Evolutionary conservation across 2,329 filamentous ascomycete species (phyloP).

Genomic region (Scedosporium apiospermum): DNA sequence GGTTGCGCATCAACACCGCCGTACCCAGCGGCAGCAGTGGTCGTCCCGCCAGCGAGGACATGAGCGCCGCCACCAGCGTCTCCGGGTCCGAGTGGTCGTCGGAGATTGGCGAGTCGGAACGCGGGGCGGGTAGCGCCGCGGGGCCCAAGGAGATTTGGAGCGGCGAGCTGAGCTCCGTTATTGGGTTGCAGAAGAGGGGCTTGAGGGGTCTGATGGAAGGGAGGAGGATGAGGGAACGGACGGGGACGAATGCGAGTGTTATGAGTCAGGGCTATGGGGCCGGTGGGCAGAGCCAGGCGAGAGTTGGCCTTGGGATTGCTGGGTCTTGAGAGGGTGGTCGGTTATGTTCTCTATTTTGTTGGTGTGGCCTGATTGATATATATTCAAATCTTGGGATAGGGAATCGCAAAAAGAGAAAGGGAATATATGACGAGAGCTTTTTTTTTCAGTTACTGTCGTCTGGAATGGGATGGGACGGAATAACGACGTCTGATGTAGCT

Average conservation of each 20-base stretch:
- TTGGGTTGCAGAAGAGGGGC: constrained; percentile 90
- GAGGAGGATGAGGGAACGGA: constrained; percentile 69
- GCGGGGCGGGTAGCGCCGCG: constrained; percentile 20
- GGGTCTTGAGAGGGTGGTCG: constrained; percentile 23
- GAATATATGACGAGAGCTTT: not conserved
- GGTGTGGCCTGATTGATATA: not conserved
- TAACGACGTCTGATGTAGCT: not conserved
- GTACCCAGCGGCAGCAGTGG: constrained; percentile 20
- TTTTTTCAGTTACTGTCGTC: not conserved
- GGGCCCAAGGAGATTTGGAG: constrained; percentile 61
- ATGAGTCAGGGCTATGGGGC: constrained; percentile 20
- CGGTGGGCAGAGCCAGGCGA: constrained; percentile 16
- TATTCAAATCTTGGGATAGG: not conserved
- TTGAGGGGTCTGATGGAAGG: constrained; percentile 92
- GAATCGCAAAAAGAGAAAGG: not conserved
- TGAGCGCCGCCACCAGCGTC: constrained; percentile 39
- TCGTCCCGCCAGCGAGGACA: constrained; percentile 35
- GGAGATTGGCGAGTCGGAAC: constrained; percentile 39
- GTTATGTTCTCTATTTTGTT: not conserved
- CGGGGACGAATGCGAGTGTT: constrained; percentile 28
- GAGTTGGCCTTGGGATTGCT: constrained; percentile 40
- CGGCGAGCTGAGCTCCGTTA: constrained; percentile 76
- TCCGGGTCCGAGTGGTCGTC: constrained; percentile 49
- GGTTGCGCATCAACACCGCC: constrained; percentile 39
- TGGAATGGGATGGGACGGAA: not conserved